Percentiles rank a stretch among this genome's conserved stretches.
Conservation (phyloP, 2,329 filamentous ascomycete species). For the Pseudopyrenochaeta lycopersici region DNA sequence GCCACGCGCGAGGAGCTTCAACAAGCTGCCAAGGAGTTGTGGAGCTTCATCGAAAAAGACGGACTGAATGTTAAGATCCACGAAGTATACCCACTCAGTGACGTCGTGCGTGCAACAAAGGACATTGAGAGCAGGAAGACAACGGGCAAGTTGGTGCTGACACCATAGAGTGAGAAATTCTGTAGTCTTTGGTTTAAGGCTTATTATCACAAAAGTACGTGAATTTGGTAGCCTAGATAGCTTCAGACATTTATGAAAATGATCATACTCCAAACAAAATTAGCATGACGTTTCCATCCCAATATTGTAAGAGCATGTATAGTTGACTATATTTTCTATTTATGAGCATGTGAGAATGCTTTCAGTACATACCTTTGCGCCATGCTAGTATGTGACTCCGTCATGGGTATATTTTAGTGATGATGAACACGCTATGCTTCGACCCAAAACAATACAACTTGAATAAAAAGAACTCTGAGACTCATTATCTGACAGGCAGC, state of each 20-base stretch:
- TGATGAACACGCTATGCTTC: too few species aligned
- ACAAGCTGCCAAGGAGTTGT: slow-evolving; percentile 75
- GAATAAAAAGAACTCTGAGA: too few species aligned
- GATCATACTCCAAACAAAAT: too few species aligned
- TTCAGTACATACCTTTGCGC: too few species aligned
- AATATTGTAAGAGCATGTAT: background rate
- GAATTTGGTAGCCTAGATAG: too few species aligned
- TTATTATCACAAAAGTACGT: too few species aligned
- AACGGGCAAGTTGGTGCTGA: slow-evolving; percentile 82
- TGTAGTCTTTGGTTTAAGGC: background rate
- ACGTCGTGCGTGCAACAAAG: slow-evolving; percentile 75
- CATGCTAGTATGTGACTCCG: too few species aligned
- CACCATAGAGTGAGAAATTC: slow-evolving; percentile 55
- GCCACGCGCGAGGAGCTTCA: slow-evolving; percentile 70
- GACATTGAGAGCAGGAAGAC: slow-evolving; percentile 84
- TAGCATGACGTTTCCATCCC: background rate
- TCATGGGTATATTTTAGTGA: too few species aligned
- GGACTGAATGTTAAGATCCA: slow-evolving; percentile 79
- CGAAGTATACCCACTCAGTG: slow-evolving; percentile 77
- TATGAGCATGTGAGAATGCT: too few species aligned
- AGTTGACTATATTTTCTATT: background rate
- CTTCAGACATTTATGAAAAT: too few species aligned
- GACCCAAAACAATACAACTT: too few species aligned
- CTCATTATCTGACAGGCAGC: slow-evolving; percentile 42
- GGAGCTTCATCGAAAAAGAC: slow-evolving; percentile 73